Base-by-base conservation (phyloP, 306 rosid genomes). In the Amphicarpaea edgeworthii region DNA sequence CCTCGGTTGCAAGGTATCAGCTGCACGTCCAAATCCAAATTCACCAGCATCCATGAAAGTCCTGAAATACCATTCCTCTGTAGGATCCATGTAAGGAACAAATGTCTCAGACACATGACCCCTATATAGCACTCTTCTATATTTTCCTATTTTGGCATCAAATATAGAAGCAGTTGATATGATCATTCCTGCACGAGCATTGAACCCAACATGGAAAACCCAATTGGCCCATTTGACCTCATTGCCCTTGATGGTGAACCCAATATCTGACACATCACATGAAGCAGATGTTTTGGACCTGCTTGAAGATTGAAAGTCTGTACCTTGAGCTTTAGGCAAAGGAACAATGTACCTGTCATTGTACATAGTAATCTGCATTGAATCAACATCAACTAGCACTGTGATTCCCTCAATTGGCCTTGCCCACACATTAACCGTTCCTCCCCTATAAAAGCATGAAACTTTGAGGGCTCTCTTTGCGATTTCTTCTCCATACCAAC, bases 41-140 rank as follows among this genome's bases (percentile, higher is more conserved):
- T 93, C 98, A 0, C 97, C 98, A 6, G 85, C 76, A 57, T 93
- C 98, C 96, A 93, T 86, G 58, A 89, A 93, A n/a, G 98, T 91
- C 79, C 84, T 91, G 55, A 76, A 93, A 53, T 91, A 93, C 97
- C 97, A 93, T 64, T 93, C 98, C 11, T 67, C 40, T 55, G 96
- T 84, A 5, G 92, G 88, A 77, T 93, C 97, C 96, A 89, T 88
- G 21, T 93, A 91, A 15, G 98, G 97, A 32, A 93, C 98, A 77
- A 91, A 91, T 14, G 91, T 87, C 83, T 93, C 97, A 0, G 98
- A 89, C n/a, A 91, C 88, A 76, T 93, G 96, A 19, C 98, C 98
- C 84, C 89, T 91, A 69, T 93, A 93, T 7, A 93, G 15, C 58
- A 93, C 96, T 9, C 86, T 79, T 66, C 96, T 74, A 21, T 73